phyloP scores from a whole-genome alignment of 768 basidiomycete genomes.

The Lactifluus subvellereus region DNA sequence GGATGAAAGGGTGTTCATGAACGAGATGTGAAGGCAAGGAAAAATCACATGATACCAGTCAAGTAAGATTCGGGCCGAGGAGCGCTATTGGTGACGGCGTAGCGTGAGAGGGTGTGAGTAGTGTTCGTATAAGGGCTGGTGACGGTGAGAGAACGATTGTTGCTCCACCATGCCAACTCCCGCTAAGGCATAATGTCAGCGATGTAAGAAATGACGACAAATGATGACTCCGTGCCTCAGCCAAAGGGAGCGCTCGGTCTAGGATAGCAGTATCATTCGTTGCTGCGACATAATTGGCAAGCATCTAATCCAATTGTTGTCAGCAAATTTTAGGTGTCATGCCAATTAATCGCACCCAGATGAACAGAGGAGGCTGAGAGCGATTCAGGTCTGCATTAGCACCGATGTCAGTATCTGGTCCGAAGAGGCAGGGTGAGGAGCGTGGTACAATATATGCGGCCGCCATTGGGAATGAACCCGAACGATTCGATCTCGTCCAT shows the following conservation, averaged over 20 bases:
- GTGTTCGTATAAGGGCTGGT: conserved; percentile 64
- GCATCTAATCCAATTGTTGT: conserved; percentile 52
- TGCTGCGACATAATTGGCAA: conserved; percentile 71
- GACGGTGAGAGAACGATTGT: conserved; percentile 63
- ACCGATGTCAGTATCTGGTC: neutral
- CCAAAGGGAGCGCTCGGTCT: conserved; percentile 72
- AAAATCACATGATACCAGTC: conserved; percentile 38
- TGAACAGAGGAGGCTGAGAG: conserved; percentile 90
- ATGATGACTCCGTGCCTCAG: conserved; percentile 47
- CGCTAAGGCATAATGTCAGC: conserved; percentile 36
- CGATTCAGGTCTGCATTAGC: conserved; percentile 61
- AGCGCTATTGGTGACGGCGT: conserved; percentile 74
- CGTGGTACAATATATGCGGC: conserved; percentile 72
- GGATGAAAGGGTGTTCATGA: conserved; percentile 1
- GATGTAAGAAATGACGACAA: neutral
- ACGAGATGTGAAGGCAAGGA: neutral
- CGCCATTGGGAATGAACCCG: conserved; percentile 94
- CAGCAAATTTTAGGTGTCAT: neutral
- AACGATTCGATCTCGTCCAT: conserved; percentile 85
- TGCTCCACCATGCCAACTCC: conserved; percentile 80
- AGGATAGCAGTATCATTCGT: conserved; percentile 75
- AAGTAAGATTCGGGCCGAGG: conserved; percentile 86
- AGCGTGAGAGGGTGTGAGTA: conserved; percentile 63
- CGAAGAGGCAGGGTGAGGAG: neutral
- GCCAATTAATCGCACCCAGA: conserved; percentile 45